Evolutionary conservation across 768 basidiomycete genomes (phyloP).

Genomic region (Lepiota venenata): DNA sequence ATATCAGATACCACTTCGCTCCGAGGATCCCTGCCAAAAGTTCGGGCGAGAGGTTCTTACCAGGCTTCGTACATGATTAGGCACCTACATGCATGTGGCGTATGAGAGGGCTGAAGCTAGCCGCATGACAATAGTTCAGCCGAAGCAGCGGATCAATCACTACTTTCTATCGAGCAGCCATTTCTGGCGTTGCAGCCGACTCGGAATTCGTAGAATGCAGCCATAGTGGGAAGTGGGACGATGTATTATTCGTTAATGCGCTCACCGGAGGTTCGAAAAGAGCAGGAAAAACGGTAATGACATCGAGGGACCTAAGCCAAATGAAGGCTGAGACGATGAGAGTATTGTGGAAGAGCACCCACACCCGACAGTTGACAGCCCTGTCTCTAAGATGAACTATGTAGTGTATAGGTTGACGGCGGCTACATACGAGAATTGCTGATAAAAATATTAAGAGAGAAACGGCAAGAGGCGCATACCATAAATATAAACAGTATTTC

Average conservation of each 20-base stretch:
- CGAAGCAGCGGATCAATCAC: conserved; percentile 21
- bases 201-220: conserved; percentile 27
- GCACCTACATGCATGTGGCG: conserved; percentile 25
- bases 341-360: conserved; percentile 18
- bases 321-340: conserved; percentile 20
- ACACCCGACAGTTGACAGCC: too few species aligned
- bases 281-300: neutral
- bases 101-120: conserved; percentile 27
- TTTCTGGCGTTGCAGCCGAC: conserved; percentile 25
- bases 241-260: neutral
- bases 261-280: neutral
- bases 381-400: too few species aligned
- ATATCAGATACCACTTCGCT: too few species aligned
- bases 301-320: conserved; percentile 25
- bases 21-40: neutral
- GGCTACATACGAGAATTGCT: too few species aligned
- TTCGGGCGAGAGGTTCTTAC: conserved; percentile 5
- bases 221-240: conserved; percentile 8
- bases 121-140: conserved; percentile 21
- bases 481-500: too few species aligned
- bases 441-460: too few species aligned
- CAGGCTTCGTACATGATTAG: conserved; percentile 26
- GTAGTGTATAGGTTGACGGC: too few species aligned
- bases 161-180: conserved; percentile 21
- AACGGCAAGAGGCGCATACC: too few species aligned